phyloP scores from a whole-genome alignment of 2,329 filamentous ascomycete genomes.

The Scytalidium sp. region DNA sequence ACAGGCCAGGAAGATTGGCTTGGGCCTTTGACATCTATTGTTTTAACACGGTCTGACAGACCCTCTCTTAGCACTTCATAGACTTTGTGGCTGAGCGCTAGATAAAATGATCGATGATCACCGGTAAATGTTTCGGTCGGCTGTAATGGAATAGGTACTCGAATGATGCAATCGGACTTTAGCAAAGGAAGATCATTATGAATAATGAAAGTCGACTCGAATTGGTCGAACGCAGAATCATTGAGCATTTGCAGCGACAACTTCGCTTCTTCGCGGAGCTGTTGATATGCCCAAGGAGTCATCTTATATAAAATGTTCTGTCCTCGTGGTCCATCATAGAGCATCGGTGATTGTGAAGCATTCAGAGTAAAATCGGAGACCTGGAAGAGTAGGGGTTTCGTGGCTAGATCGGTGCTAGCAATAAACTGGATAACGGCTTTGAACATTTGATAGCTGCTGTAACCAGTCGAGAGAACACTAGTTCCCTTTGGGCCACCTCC shows the following conservation, averaged over 20 bases:
- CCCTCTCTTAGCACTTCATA: conserved; percentile 67
- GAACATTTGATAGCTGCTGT: conserved; percentile 91
- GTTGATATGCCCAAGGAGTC: conserved; percentile 75
- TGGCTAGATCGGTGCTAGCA: conserved; percentile 67
- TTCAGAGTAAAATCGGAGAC: conserved; percentile 37
- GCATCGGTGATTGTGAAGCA: conserved; percentile 56
- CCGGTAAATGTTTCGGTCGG: conserved; percentile 10
- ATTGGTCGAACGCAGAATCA: conserved; percentile 72
- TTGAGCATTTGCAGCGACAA: conserved; percentile 73
- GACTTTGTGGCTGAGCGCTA: conserved; percentile 49
- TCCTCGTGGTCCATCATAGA: conserved; percentile 73
- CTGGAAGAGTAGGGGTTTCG: conserved; percentile 57
- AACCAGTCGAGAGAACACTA: conserved; percentile 70
- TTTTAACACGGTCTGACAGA: conserved; percentile 69
- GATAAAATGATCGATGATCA: conserved; percentile 21
- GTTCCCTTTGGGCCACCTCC: conserved; percentile 71
- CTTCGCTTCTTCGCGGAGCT: conserved; percentile 72
- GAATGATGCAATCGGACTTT: conserved; percentile 49
- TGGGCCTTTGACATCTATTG: conserved; percentile 57
- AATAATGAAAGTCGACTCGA: conserved; percentile 78
- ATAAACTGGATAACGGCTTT: conserved; percentile 91
- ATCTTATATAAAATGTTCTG: conserved; percentile 91
- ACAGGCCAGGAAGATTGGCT: conserved; percentile 43
- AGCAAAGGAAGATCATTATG: conserved; percentile 53
- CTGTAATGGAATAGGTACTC: conserved; percentile 11